Conservation (phyloP, 2,329 filamentous ascomycete genomes). For the Aspergillus sojae region DNA sequence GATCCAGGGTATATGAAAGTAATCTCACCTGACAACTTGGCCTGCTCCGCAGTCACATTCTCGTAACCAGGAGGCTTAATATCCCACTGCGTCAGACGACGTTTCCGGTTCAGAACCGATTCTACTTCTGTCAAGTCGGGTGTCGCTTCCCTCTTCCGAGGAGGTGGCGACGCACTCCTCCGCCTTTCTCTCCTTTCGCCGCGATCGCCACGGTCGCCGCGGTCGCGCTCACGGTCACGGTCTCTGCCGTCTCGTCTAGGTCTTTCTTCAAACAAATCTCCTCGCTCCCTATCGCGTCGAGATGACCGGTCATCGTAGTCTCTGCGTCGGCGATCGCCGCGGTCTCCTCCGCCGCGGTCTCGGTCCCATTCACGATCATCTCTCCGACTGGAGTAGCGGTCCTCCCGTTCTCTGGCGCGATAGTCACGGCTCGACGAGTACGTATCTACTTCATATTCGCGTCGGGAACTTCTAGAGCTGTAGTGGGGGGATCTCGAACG, state of each 20-base stretch:
- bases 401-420: constrained; percentile 89
- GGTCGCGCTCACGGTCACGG: constrained; percentile 30
- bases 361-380: constrained; percentile 78
- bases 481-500: constrained; percentile 86
- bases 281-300: constrained; percentile 55
- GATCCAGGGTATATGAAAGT: neutral
- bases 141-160: constrained; percentile 90
- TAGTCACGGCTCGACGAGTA: constrained; percentile 94
- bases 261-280: constrained; percentile 66
- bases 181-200: constrained; percentile 58
- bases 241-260: constrained; percentile 48
- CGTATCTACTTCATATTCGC: constrained; percentile 76
- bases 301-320: constrained; percentile 64
- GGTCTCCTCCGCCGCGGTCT: constrained; percentile 60
- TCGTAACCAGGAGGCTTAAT: constrained; percentile 98
- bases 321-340: constrained; percentile 59
- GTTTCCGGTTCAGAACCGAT: constrained; percentile 82
- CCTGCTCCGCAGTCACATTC: constrained; percentile 96
- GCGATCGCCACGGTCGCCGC: constrained; percentile 53
- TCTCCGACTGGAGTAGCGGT: constrained; percentile 76
- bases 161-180: constrained; percentile 72
- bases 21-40: constrained; percentile 76
- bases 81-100: constrained; percentile 97
- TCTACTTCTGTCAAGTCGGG: constrained; percentile 87
- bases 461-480: constrained; percentile 66